Evolutionary conservation across 768 basidiomycete genomes (phyloP).

Genomic region (Trametes elegans): DNA sequence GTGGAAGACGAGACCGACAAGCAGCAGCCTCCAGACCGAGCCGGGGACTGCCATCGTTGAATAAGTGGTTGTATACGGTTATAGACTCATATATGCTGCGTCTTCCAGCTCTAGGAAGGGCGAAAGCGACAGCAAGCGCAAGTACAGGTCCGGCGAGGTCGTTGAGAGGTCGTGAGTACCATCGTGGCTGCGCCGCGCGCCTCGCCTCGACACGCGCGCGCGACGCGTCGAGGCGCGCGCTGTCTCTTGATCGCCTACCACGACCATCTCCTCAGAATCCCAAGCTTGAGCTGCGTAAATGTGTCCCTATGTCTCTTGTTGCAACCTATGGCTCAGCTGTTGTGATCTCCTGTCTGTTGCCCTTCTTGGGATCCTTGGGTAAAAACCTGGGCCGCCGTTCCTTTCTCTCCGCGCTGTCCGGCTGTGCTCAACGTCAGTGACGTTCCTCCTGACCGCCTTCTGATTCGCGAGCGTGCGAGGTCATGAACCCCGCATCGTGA

Average conservation of each 20-base stretch:
- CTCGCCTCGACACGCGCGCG: not conserved
- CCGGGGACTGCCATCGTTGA: not conserved
- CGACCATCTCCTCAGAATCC: not conserved
- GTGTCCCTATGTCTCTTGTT: not conserved
- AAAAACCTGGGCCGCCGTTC: not conserved
- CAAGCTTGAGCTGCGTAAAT: not conserved
- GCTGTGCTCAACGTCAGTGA: not conserved
- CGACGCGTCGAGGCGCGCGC: not conserved
- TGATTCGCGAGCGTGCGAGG: not conserved
- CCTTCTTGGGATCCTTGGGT: too few species aligned
- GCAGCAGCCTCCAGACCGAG: conserved; percentile 41
- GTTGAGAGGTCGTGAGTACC: not conserved
- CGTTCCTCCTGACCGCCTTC: not conserved
- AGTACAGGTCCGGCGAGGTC: too few species aligned
- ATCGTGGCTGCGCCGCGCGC: not conserved
- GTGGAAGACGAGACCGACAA: conserved; percentile 74
- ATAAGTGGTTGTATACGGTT: not conserved
- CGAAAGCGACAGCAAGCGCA: not conserved
- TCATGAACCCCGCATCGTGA: not conserved
- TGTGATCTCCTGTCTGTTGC: too few species aligned
- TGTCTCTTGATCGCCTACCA: not conserved
- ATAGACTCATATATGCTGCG: not conserved
- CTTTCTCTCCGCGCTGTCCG: not conserved
- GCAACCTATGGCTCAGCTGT: too few species aligned
- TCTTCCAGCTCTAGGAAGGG: too few species aligned